Evolutionary conservation across 345 rosid species (phyloP), one percentile per base, ranked within the genome.

Genomic region (Clarkia xantiana): DNA sequence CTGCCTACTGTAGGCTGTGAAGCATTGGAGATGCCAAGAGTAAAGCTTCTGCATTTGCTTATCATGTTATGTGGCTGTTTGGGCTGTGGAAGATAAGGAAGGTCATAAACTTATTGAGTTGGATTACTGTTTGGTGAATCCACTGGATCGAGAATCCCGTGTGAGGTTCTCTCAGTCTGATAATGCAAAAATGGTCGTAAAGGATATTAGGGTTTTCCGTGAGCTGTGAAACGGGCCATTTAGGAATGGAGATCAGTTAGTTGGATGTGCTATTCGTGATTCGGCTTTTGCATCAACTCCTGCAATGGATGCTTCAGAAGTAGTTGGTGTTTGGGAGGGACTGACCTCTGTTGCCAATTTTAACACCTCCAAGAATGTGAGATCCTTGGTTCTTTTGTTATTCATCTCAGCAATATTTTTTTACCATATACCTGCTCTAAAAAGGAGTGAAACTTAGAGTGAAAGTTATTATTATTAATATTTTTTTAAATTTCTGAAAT

Each of bases 1-100:
- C 94, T 86, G 34, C 98, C 98, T 11, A 91, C 98, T 1, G 98
- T 91, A 12, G 98, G 98, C 41, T 91, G 98, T 42, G 98, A 91
- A 76, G 42, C 55, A 57, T 73, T 52, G 81, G 69, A 22, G 78
- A 70, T 7, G 47, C 16, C 1, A 62, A 57, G 4, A 65, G 56
- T 59, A 46, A 59, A 34, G 79, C 61, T 40, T 64, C 70, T 16
- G 71, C 76, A 18, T 86, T 91, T 69, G 84, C 83, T 25, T 91
- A 77, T 59, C 71, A 83, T 34, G 67, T 34, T 91, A 79, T 68
- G 81, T 74, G 52, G 86, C 89, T 57, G 65, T 77, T 36, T 81
- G 89, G 96, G 77, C 80, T n/a, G 45, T 44, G n/a, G 63, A 51
- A 38, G 63, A 66, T 47, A 11, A 65, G 47, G 73, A 49, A 20